Evolutionary conservation across 2,329 filamentous ascomycete genomes (phyloP).

Genomic region (Nothophaeocryptopus gaeumannii): DNA sequence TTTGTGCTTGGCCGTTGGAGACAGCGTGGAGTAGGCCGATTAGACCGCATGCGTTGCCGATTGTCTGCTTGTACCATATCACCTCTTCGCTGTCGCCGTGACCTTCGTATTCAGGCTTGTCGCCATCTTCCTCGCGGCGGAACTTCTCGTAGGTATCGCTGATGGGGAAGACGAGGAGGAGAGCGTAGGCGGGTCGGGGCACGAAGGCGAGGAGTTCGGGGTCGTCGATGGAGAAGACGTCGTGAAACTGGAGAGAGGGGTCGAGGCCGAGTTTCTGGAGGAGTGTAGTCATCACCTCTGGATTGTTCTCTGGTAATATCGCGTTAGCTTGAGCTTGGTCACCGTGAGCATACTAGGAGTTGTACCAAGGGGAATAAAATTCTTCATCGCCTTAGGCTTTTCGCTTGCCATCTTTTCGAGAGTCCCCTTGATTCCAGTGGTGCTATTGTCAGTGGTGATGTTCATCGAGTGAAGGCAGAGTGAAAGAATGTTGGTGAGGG

Average conservation of each 20-base stretch:
- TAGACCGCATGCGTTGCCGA: slow-evolving; percentile 86
- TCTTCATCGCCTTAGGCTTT: slow-evolving; percentile 10
- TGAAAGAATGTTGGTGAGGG: too few relatives aligned
- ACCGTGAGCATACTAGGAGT: too few relatives aligned
- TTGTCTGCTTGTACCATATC: slow-evolving; percentile 92
- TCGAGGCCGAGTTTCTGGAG: slow-evolving; percentile 81
- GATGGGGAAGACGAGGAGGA: slow-evolving; percentile 89
- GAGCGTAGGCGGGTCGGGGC: slow-evolving; percentile 80
- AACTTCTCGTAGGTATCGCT: slow-evolving; percentile 74
- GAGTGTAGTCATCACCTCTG: slow-evolving; percentile 80
- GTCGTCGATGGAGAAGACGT: slow-evolving; percentile 88
- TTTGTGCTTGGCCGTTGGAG: slow-evolving; percentile 68
- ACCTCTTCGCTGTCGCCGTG: slow-evolving; percentile 70
- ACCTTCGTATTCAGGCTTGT: slow-evolving; percentile 62
- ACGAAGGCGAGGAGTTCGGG: slow-evolving; percentile 80
- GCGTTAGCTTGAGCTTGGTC: not conserved
- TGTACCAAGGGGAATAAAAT: slow-evolving; percentile 35
- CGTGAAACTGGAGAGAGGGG: slow-evolving; percentile 73
- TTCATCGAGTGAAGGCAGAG: too few relatives aligned
- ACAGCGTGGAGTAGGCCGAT: slow-evolving; percentile 85
- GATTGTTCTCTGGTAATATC: slow-evolving; percentile 63
- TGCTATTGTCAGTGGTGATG: too few relatives aligned
- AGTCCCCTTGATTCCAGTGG: too few relatives aligned
- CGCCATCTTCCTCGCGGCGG: slow-evolving; percentile 69
- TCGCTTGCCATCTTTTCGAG: slow-evolving; percentile 1